phyloP scores from a whole-genome alignment of 148 eudicot species.

The Rheum nobile region DNA sequence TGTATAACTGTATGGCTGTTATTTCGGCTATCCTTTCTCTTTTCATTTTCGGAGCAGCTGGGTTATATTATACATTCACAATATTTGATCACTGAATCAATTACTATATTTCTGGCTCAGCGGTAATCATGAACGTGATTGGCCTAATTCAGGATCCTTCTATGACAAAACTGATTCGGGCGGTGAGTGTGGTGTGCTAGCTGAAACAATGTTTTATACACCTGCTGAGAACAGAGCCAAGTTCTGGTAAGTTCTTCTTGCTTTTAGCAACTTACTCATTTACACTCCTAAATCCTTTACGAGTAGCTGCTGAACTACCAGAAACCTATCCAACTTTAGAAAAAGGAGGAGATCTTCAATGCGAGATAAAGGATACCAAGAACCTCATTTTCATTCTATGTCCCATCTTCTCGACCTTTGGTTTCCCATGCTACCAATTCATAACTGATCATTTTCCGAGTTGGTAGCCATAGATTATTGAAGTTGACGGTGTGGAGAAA shows the following conservation, averaged over 20 bases:
- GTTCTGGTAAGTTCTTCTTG: constrained; percentile 35
- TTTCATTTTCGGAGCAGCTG: neutral
- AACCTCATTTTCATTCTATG: too few relatives aligned
- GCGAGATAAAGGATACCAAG: too few relatives aligned
- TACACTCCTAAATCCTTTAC: too few relatives aligned
- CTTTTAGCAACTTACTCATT: too few relatives aligned
- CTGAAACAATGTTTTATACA: constrained; percentile 64
- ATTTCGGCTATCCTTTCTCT: neutral
- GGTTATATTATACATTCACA: neutral
- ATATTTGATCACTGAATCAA: neutral
- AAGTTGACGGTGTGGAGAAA: neutral
- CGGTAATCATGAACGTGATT: constrained; percentile 90
- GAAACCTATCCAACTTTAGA: too few relatives aligned
- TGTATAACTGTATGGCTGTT: neutral
- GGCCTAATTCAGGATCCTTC: constrained; percentile 75
- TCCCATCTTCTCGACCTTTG: too few relatives aligned
- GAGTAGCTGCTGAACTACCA: too few relatives aligned
- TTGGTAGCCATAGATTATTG: neutral
- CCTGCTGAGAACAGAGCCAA: constrained; percentile 80
- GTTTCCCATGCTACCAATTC: too few relatives aligned
- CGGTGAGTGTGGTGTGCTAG: constrained; percentile 84
- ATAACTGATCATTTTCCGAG: neutral
- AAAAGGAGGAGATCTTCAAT: too few relatives aligned
- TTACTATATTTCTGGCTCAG: constrained; percentile 15
- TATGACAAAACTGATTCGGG: constrained; percentile 62